Percentiles rank a stretch among this genome's conserved stretches.
These are phyloP conservation scores for Linum tenue DNA, from an alignment of 345 rosid genomes.

Conservation along the genomic window DNA sequence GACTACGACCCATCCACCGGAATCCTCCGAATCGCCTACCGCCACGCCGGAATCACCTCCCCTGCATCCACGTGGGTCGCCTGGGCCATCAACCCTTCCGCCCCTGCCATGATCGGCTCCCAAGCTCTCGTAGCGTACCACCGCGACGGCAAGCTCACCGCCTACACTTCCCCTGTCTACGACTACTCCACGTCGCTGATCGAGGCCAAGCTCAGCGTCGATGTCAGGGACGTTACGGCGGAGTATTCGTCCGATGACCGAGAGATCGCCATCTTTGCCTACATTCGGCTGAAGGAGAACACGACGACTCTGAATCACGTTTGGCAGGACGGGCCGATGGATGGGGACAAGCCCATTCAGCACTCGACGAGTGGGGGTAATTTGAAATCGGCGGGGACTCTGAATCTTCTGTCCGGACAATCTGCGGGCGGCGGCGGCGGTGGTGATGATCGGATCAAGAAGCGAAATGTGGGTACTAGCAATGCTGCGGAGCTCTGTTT, in stretches of 20 bases:
- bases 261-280: constrained; percentile 68
- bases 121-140: constrained; percentile 78
- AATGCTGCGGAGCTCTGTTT: not conserved
- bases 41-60: constrained; percentile 44
- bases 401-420: constrained; percentile 55
- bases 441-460: constrained; percentile 28
- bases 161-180: constrained; percentile 55
- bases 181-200: constrained; percentile 39
- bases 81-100: constrained; percentile 78
- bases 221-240: constrained; percentile 51
- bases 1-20: constrained; percentile 45
- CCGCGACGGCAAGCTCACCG: constrained; percentile 48
- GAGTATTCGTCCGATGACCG: constrained; percentile 24
- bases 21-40: constrained; percentile 57
- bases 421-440: constrained; percentile 27
- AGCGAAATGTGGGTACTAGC: constrained; percentile 48
- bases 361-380: constrained; percentile 22
- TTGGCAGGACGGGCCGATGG: constrained; percentile 73
- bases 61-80: constrained; percentile 60
- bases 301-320: constrained; percentile 49
- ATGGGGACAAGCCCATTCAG: constrained; percentile 12
- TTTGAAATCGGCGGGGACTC: constrained; percentile 45
- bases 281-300: constrained; percentile 30
- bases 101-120: constrained; percentile 62
- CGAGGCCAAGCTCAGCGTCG: constrained; percentile 54